Evolutionary conservation across 495 filamentous ascomycete species (phyloP).

Genomic region (Aspergillus bridgeri): DNA sequence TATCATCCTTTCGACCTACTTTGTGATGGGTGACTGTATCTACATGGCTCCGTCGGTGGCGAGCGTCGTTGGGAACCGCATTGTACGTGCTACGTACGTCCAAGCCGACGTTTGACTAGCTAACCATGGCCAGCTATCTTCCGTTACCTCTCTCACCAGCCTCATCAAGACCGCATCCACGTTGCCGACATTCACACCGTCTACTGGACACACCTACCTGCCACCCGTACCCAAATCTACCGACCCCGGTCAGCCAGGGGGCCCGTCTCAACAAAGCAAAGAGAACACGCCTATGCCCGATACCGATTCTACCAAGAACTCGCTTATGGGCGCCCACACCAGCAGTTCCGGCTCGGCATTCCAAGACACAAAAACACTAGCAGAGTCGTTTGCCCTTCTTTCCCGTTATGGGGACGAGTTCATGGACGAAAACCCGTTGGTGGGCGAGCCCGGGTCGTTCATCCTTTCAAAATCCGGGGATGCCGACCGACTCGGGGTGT

Average conservation of each 20-base stretch:
- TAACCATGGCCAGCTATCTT: constrained; percentile 52
- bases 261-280: constrained; percentile 46
- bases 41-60: constrained; percentile 84
- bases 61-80: constrained; percentile 69
- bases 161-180: constrained; percentile 59
- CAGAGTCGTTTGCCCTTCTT: constrained; percentile 64
- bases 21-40: constrained; percentile 77
- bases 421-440: constrained; percentile 88
- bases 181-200: constrained; percentile 69
- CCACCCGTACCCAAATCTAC: constrained; percentile 45
- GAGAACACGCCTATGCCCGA: constrained; percentile 62
- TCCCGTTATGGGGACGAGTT: constrained; percentile 69
- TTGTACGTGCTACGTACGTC: constrained; percentile 52
- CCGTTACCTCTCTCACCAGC: constrained; percentile 62
- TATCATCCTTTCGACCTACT: constrained; percentile 72
- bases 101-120: constrained; percentile 27
- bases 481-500: constrained; percentile 16
- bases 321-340: constrained; percentile 31
- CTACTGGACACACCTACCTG: constrained; percentile 70
- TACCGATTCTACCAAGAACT: constrained; percentile 34
- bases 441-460: constrained; percentile 84
- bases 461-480: constrained; percentile 56
- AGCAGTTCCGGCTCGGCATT: constrained; percentile 25
- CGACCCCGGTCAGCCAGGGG: constrained; percentile 29
- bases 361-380: constrained; percentile 54